Percentiles rank a stretch among this genome's conserved stretches.
Evolutionary conservation across 192 early-diverging fungal genomes (phyloP).

Genomic region (Martensiomyces pterosporus): DNA sequence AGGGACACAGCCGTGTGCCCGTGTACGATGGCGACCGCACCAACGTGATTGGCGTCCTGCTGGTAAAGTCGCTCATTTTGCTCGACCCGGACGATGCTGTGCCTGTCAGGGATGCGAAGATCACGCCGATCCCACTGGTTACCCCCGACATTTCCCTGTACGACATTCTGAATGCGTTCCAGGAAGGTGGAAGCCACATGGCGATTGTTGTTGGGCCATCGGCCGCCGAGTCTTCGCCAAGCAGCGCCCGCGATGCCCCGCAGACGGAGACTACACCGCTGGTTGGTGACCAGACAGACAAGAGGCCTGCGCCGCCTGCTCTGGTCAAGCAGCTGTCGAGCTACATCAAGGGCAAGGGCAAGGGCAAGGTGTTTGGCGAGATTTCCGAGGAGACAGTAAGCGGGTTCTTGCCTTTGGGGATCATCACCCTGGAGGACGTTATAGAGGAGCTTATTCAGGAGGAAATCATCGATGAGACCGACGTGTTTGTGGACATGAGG

Average conservation of each 20-base stretch:
- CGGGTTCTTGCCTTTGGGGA: slow-evolving; percentile 55
- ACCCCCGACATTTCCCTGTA: slow-evolving; percentile 48
- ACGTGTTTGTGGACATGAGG: slow-evolving; percentile 56
- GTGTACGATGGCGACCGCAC: slow-evolving; percentile 57
- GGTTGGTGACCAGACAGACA: not conserved
- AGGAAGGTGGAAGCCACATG: slow-evolving; percentile 79
- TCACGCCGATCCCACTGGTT: slow-evolving; percentile 48
- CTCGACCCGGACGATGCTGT: slow-evolving; percentile 67
- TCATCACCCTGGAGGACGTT: slow-evolving; percentile 78
- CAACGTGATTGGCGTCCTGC: slow-evolving; percentile 71
- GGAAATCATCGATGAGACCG: slow-evolving; percentile 80
- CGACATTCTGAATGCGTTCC: slow-evolving; percentile 80
- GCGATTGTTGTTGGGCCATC: slow-evolving; percentile 57
- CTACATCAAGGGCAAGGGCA: slow-evolving; percentile 22
- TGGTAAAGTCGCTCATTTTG: slow-evolving; percentile 72
- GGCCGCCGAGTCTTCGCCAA: no score
- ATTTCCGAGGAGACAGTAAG: slow-evolving; percentile 36
- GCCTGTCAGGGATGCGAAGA: slow-evolving; percentile 58
- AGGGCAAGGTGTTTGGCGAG: slow-evolving; percentile 12
- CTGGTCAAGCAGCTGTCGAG: slow-evolving; percentile 31
- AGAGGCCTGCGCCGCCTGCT: slow-evolving; percentile 10
- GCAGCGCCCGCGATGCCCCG: not conserved
- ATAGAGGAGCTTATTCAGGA: slow-evolving; percentile 83
- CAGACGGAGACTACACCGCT: slow-evolving; percentile 19
- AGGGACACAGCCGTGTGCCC: slow-evolving; percentile 77